Evolutionary conservation across 1,284 basidiomycete genomes (phyloP), one percentile per base, ranked within the genome.

Genomic region (Trichosporon inkin): DNA sequence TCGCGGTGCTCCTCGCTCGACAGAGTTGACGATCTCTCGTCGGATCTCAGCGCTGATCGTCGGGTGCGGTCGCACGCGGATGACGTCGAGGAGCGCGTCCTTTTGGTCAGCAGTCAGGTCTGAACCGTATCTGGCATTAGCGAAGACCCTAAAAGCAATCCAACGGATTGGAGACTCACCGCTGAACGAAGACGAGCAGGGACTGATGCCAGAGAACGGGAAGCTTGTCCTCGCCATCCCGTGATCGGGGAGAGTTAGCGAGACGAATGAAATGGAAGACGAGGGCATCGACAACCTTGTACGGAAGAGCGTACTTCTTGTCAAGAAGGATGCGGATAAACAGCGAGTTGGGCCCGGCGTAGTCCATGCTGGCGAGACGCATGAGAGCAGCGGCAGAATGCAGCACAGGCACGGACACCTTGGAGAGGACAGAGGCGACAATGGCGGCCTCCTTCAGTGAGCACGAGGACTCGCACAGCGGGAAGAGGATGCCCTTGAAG

Each of bases 151-250:
- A 13, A 13, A 37, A 5, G 56, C 14, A 44, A n/a, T n/a, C 14
- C 22, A n/a, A 28, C 16, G 37, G 22, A 32, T 32, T 32, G 28
- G 8, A 10, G 56, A 70, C 81, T 59, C 63, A 91, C 90, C 94
- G 82, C 80, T 99, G 96, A 35, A 85, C 87, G 74, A 99, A 98
- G 6, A 95, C 92, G 7, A 99, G 83, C 62, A 99, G 82, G 74
- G 90, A 92, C 80, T 99, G 96, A 75, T 99, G 93, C 96, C 96
- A 99, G 13, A 99, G 82, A 11, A 99, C 96, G 7, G 96, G 96
- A 60, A 96, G 82, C 75, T 87, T 87, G 61, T 80, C 74, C 20
- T 78, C 75, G 14, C 80, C 80, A 17, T 75, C 73, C 64, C 88
- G 86, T 2, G 84, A 80, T 75, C 88, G 89, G 76, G 90, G 88